phyloP scores from a whole-genome alignment of 177 flowering plant genomes.

The Telopea speciosissima region DNA sequence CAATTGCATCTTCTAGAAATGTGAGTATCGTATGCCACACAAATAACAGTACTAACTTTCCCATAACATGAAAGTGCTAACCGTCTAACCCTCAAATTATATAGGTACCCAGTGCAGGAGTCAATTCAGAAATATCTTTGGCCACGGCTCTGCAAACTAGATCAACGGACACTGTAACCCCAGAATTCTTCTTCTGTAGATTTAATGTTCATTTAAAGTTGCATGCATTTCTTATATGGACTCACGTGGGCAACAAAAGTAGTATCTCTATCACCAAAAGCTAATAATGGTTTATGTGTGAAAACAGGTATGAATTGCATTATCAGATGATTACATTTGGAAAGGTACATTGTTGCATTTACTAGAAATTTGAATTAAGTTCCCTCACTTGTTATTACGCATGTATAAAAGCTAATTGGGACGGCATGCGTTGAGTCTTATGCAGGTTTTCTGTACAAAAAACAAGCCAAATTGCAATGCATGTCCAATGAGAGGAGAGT shows the following conservation, averaged over 20 bases:
- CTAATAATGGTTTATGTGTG: slow-evolving; percentile 8
- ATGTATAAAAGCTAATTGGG: slow-evolving; percentile 4
- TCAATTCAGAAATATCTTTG: slow-evolving; percentile 76
- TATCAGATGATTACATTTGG: slow-evolving; percentile 90
- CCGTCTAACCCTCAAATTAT: slow-evolving; percentile 14
- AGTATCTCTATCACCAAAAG: neutral
- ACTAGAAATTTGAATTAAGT: neutral
- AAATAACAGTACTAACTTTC: neutral
- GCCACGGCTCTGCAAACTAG: slow-evolving; percentile 70
- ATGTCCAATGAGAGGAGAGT: slow-evolving; percentile 77
- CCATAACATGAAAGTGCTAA: slow-evolving; percentile 11
- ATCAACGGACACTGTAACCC: slow-evolving; percentile 55
- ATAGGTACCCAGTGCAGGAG: slow-evolving; percentile 71
- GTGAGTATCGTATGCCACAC: slow-evolving; percentile 31
- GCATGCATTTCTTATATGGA: neutral
- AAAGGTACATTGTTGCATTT: slow-evolving; percentile 46
- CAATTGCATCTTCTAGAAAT: slow-evolving; percentile 59
- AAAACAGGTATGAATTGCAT: slow-evolving; percentile 70
- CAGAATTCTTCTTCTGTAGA: slow-evolving; percentile 6
- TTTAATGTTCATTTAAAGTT: neutral
- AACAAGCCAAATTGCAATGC: slow-evolving; percentile 66
- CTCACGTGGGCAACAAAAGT: neutral
- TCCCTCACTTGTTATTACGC: neutral
- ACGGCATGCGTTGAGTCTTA: slow-evolving; percentile 4
- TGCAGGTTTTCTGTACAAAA: slow-evolving; percentile 78